Conservation (phyloP, 1,284 basidiomycete species). For the Cutaneotrichosporon spelunceum region DNA sequence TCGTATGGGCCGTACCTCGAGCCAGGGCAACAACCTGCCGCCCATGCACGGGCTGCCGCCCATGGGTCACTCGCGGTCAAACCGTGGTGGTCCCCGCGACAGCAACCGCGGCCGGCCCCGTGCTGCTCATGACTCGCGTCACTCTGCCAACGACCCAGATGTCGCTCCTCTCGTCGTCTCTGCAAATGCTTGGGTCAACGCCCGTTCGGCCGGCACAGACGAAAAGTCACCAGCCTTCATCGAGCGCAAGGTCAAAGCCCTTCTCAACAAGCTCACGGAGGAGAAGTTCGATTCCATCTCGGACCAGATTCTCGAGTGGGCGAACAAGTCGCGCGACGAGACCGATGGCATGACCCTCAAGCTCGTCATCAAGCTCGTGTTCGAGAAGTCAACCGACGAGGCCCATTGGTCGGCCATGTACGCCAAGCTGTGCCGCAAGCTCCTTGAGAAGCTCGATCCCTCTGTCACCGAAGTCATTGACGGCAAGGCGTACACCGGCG, state of each 20-base stretch:
- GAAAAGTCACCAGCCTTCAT: slow-evolving; percentile 74
- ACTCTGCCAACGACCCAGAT: slow-evolving; percentile 48
- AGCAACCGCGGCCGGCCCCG: slow-evolving; percentile 44
- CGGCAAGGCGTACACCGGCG: slow-evolving; percentile 79
- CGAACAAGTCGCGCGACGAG: slow-evolving; percentile 89
- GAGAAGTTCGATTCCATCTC: slow-evolving; percentile 96
- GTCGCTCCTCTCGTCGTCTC: slow-evolving; percentile 72
- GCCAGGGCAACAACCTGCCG: slow-evolving; percentile 7
- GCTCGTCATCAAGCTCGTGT: slow-evolving; percentile 91
- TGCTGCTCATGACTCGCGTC: slow-evolving; percentile 35
- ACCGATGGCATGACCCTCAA: slow-evolving; percentile 90
- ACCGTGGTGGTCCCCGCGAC: slow-evolving; percentile 33
- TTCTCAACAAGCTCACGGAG: slow-evolving; percentile 96
- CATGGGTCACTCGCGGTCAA: slow-evolving; percentile 14
- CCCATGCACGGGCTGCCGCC: slow-evolving; percentile 5
- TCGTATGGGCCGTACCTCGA: slow-evolving; percentile 58
- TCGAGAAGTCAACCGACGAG: slow-evolving; percentile 96
- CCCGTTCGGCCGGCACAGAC: slow-evolving; percentile 55
- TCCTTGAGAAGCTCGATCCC: slow-evolving; percentile 83
- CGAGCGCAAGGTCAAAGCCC: slow-evolving; percentile 85
- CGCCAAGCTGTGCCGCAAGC: slow-evolving; percentile 86
- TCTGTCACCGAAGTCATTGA: slow-evolving; percentile 85
- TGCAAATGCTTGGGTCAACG: slow-evolving; percentile 75
- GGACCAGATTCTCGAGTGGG: slow-evolving; percentile 87
- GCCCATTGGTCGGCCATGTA: slow-evolving; percentile 96